Percentiles rank a stretch among this genome's conserved stretches.
phyloP scores from a whole-genome alignment of 768 basidiomycete genomes.

The Chlorophyllum brunneum region DNA sequence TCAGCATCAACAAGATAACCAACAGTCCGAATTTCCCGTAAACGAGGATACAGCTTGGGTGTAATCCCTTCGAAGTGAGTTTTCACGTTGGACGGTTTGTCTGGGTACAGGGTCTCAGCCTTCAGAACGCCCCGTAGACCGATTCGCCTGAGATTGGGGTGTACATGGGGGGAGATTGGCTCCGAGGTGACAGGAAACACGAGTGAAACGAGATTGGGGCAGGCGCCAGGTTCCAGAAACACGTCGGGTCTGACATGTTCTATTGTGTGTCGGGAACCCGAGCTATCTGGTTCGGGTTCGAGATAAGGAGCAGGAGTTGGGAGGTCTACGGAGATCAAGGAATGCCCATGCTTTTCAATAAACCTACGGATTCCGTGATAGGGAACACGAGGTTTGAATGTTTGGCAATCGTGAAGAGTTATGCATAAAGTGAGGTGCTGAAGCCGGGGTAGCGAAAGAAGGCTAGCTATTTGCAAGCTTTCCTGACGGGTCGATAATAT shows the following conservation, averaged over 20 bases:
- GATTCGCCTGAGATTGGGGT: slow-evolving; percentile 40
- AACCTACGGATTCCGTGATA: slow-evolving; percentile 30
- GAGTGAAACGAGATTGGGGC: slow-evolving; percentile 43
- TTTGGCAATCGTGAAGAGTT: slow-evolving; percentile 2
- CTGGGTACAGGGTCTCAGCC: slow-evolving; percentile 40
- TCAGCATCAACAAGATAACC: slow-evolving; percentile 45
- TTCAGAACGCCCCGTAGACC: slow-evolving; percentile 38
- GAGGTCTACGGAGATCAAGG: slow-evolving; percentile 37
- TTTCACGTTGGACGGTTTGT: slow-evolving; percentile 31
- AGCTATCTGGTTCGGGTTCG: slow-evolving; percentile 29
- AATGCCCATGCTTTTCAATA: slow-evolving; percentile 37
- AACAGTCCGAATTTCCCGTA: slow-evolving; percentile 44
- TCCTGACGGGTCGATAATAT: slow-evolving; percentile 36
- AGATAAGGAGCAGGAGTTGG: slow-evolving; percentile 29
- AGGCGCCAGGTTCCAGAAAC: slow-evolving; percentile 38
- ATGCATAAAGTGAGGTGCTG: slow-evolving; percentile 29
- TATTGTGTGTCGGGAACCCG: slow-evolving; percentile 20
- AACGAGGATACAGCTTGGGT: slow-evolving; percentile 36
- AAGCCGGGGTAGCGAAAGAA: slow-evolving; percentile 38
- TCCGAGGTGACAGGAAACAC: slow-evolving; percentile 37
- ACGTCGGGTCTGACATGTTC: slow-evolving; percentile 35
- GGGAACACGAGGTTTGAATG: slow-evolving; percentile 28
- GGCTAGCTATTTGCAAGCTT: slow-evolving; percentile 34
- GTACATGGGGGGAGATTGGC: slow-evolving; percentile 22
- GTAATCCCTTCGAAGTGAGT: slow-evolving; percentile 41